These are phyloP conservation scores for Candida succiphila DNA, from an alignment of 805 yeast species.

Conservation along the genomic window DNA sequence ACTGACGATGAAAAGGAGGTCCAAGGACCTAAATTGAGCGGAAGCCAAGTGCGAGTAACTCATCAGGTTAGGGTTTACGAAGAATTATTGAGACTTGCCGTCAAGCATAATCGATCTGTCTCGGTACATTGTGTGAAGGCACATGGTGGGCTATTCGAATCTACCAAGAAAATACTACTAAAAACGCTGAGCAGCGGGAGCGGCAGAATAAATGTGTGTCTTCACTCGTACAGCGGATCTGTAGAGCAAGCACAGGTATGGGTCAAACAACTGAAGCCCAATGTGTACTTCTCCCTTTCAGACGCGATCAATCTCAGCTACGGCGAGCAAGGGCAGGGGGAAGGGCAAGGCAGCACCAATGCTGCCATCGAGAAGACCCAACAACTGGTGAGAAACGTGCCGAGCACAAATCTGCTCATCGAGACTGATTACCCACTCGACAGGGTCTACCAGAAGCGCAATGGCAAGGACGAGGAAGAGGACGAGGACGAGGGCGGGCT, in stretches of 20 bases:
- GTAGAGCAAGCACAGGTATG: conserved; percentile 51
- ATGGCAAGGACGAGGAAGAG: too few species aligned
- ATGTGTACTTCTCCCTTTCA: conserved; percentile 45
- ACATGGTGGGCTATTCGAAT: conserved; percentile 50
- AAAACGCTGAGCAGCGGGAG: conserved; percentile 3
- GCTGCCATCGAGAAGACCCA: conserved; percentile 12
- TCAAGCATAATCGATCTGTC: conserved; percentile 34
- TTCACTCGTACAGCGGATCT: conserved; percentile 87
- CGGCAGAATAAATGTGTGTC: conserved; percentile 35
- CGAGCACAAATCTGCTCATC: conserved; percentile 27
- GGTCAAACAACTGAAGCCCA: conserved; percentile 24
- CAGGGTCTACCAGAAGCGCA: too few species aligned
- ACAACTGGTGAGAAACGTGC: conserved; percentile 22
- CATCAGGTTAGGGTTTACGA: conserved; percentile 57
- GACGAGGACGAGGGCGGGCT: too few species aligned
- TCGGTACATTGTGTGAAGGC: conserved; percentile 83
- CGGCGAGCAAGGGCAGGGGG: conserved; percentile 4
- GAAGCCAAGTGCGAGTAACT: conserved; percentile 41
- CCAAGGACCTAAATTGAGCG: conserved; percentile 6
- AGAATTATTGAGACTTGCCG: conserved; percentile 46
- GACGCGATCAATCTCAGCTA: conserved; percentile 33
- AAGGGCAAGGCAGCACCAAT: conserved; percentile 2
- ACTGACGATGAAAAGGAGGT: neutral
- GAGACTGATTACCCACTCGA: conserved; percentile 43
- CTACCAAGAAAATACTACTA: conserved; percentile 14